Conservation (phyloP, 441 rosid genomes). For the Omphalea diandra region DNA sequence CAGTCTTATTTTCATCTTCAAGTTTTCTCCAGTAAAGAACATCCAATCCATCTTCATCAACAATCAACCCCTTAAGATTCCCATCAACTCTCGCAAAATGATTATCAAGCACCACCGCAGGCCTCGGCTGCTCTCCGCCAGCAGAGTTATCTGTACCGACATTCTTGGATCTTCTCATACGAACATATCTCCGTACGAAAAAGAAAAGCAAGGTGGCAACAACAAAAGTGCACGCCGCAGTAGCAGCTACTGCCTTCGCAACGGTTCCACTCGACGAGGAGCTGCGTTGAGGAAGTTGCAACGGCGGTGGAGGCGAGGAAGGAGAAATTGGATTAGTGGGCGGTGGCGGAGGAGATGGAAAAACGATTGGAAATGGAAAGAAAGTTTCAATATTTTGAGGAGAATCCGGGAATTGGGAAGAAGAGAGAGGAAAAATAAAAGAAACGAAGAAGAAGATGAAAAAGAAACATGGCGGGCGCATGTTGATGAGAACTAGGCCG, state of each 20-base stretch:
- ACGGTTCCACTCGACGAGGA: constrained; percentile 31
- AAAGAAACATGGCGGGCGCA: constrained; percentile 35
- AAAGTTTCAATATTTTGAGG: constrained; percentile 67
- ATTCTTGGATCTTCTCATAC: constrained; percentile 33
- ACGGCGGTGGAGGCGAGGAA: constrained; percentile 6
- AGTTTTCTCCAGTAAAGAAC: constrained; percentile 78
- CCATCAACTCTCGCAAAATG: constrained; percentile 44
- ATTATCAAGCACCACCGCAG: constrained; percentile 18
- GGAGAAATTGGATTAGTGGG: constrained; percentile 9
- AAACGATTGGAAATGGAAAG: constrained; percentile 34
- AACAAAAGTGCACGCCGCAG: constrained; percentile 60
- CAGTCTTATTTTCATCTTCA: constrained; percentile 34
- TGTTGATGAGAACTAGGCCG: constrained; percentile 20
- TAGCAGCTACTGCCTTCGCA: constrained; percentile 62
- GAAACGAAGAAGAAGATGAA: constrained; percentile 19
- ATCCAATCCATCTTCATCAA: constrained; percentile 82
- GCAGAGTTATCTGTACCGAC: constrained; percentile 10
- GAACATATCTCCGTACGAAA: constrained; percentile 31
- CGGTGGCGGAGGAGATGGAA: constrained; percentile 25
- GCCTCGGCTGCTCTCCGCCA: constrained; percentile 16
- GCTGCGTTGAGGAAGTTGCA: constrained; percentile 1
- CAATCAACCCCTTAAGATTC: constrained; percentile 52
- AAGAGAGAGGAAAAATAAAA: constrained; percentile 32
- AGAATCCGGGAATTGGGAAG: constrained; percentile 43
- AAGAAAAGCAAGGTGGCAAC: constrained; percentile 58